Evolutionary conservation across 2,329 filamentous ascomycete species (phyloP), one percentile per base, ranked within the genome.

Genomic region (Scleromitrula shiraiana): DNA sequence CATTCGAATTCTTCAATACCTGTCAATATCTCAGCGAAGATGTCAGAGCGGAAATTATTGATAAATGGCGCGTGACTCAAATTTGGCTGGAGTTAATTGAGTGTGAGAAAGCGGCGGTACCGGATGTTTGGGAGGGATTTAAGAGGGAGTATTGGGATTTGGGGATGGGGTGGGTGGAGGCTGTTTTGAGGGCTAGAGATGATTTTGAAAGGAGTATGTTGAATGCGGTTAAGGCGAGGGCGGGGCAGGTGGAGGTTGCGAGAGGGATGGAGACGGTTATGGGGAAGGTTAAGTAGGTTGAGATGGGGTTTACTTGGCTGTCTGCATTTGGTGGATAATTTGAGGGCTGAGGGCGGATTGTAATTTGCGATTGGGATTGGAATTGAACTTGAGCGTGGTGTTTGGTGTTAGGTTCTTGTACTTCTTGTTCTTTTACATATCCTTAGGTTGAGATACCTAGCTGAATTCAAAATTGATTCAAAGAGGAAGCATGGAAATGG

Each of bases 81-180:
- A 78, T 78, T 60, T 89, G 98, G 61, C 74, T 94, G 17, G 76
- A 80, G 39, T 70, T 98, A 50, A 73, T 98, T n/a, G 80, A 81
- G 3, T 80, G 83, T 24, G 88, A 93, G 62, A 83, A 82, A 42
- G 76, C 81, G 24, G 74, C 72, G 20, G 74, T 96, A 0, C 80
- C 88, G 14, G 80, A 85, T 43, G 82, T 87, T 1, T 97, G 95
- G 62, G 84, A 84, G 58, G 70, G 73, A 5, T 91, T 98, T 70
- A 97, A 96, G 74, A 71, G 69, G 32, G 76, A 79, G 38, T 96
- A 95, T 67, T 95, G 91, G 87, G 93, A 98, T 68, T 72, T 97
- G 64, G 88, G 94, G 66, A 82, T 97, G 50, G 84, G 82, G 38
- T 98, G 93, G 93, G 89, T 98, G 7, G 94, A 98, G 72, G 85